Evolutionary conservation across 2,329 filamentous ascomycete genomes (phyloP), one percentile per base, ranked within the genome.

Genomic region (Diaporthe helianthi): DNA sequence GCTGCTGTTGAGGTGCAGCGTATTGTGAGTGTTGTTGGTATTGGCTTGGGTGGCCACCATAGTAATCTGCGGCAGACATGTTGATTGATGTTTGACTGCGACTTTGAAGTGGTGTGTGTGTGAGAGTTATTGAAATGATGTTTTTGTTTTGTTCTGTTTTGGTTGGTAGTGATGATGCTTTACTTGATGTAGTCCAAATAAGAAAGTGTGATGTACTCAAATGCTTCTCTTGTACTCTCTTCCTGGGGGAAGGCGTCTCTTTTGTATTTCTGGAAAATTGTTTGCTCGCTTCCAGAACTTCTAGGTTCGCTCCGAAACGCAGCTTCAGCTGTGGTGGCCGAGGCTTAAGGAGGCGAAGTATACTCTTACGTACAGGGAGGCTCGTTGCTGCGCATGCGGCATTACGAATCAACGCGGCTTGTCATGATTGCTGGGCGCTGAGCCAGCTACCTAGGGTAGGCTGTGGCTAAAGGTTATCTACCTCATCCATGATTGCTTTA

Each of bases 61-160:
- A 76, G 52, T 75, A 76, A 13, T 75, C 73, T 69, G 71, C 55
- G 13, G 74, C 74, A 36, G 74, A 75, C 74, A 76, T 76, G 22
- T 12, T 33, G 61, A 33, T 52, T 26, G 33, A 7, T 44, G 36
- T 41, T 60, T 63, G 29, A 5, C n/a, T 47, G n/a, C 26, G 47
- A 3, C 47, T 19, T 44, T n/a, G n/a, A n/a, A n/a, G 15, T 17
- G 17, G 15, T 44, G 38, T 44, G 6, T 44, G 38, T 44, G 13
- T 38, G 36, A 4, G 13, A 15, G 36, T 38, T 15, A 4, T 15
- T 24, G 12, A n/a, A 22, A 33, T 26, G 49, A 29, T 15, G 3
- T 19, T 15, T 4, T 9, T 44, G 24, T 41, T 46, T 31, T 1
- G 26, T 15, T 4, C 9, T 44, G 24, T 41, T 46, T 31, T 1